These are phyloP conservation scores for Boletus vinaceobasis DNA, from an alignment of 768 basidiomycete species.

Conservation along the genomic window DNA sequence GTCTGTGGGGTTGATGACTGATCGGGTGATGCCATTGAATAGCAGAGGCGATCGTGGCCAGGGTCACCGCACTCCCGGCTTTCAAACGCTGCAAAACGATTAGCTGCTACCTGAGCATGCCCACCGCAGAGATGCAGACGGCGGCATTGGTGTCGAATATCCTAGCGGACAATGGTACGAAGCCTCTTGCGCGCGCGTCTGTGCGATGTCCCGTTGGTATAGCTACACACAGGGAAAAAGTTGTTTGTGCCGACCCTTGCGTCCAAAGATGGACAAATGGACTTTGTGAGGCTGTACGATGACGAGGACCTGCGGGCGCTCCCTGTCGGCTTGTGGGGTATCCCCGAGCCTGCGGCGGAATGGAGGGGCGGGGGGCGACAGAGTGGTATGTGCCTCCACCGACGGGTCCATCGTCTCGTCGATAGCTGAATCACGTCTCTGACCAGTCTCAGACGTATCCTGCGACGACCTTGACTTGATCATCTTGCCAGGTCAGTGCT, in stretches of 20 bases:
- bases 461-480: conserved; percentile 56
- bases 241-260: conserved; percentile 70
- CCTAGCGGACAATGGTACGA: conserved; percentile 51
- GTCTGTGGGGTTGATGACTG: not conserved
- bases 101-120: conserved; percentile 83
- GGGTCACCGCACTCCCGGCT: conserved; percentile 47
- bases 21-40: not conserved
- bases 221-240: conserved; percentile 47
- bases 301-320: conserved; percentile 55
- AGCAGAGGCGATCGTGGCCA: conserved; percentile 39
- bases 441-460: conserved; percentile 29
- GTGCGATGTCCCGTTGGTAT: not conserved
- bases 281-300: conserved; percentile 60
- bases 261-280: conserved; percentile 49
- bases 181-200: too few relatives aligned
- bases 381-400: conserved; percentile 44
- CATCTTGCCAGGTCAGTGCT: conserved; percentile 57
- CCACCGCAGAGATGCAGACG: conserved; percentile 65
- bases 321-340: conserved; percentile 68
- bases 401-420: not conserved
- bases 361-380: conserved; percentile 45
- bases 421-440: conserved; percentile 3
- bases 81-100: conserved; percentile 49
- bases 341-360: conserved; percentile 56
- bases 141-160: conserved; percentile 47